Evolutionary conservation across 2,329 filamentous ascomycete genomes (phyloP).

Genomic region (Stemphylium beticola): DNA sequence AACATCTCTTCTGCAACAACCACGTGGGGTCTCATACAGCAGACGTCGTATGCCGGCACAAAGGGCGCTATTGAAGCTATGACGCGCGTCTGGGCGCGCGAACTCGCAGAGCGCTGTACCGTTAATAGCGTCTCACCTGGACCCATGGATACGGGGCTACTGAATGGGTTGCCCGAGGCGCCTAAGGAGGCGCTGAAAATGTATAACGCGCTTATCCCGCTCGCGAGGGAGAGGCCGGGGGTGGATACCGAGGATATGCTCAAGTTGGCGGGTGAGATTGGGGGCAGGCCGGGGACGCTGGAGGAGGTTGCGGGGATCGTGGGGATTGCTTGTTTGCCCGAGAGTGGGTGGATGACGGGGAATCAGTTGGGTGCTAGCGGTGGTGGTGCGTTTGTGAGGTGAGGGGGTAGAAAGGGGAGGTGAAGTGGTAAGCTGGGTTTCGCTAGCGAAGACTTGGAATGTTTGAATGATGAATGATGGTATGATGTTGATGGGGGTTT

Average conservation of each 20-base stretch:
- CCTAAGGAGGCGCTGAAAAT: constrained; percentile 5
- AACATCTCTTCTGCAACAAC: constrained; percentile 14
- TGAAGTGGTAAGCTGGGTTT: background rate
- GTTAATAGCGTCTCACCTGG: constrained; percentile 12
- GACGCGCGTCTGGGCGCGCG: constrained; percentile 14
- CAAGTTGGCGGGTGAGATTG: constrained; percentile 9
- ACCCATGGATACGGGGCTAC: constrained; percentile 11
- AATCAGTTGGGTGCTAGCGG: constrained; percentile 13
- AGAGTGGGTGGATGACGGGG: constrained; percentile 16
- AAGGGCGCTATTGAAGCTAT: constrained; percentile 13
- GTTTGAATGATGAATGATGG: too few species aligned
- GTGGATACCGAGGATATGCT: constrained; percentile 7
- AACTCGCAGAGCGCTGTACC: constrained; percentile 8
- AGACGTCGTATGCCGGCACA: constrained; percentile 12
- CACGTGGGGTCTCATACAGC: constrained; percentile 12
- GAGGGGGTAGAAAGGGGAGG: background rate
- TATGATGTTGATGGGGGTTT: too few species aligned
- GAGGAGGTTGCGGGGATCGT: constrained; percentile 13
- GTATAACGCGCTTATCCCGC: constrained; percentile 10
- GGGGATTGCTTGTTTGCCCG: constrained; percentile 10
- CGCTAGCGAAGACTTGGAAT: too few species aligned
- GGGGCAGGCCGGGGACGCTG: constrained; percentile 9
- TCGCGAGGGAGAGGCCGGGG: constrained; percentile 8
- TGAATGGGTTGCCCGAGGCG: constrained; percentile 9
- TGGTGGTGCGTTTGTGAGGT: constrained; percentile 10